Percentiles rank a stretch among this genome's conserved stretches.
These are phyloP conservation scores for Scheffersomyces ergatensis DNA, from an alignment of 805 yeast species.

Conservation along the genomic window DNA sequence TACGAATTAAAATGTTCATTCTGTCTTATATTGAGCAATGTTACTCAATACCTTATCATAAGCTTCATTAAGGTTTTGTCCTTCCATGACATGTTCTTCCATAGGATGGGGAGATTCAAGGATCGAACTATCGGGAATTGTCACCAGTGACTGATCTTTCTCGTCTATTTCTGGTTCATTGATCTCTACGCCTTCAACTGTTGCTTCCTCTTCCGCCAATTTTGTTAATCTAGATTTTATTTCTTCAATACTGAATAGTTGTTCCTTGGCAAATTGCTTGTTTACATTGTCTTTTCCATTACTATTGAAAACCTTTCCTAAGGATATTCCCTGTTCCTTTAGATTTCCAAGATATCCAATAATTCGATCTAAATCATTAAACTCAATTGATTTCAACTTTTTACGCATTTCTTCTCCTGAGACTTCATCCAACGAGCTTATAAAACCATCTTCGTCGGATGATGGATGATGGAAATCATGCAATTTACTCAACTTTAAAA, in stretches of 20 bases:
- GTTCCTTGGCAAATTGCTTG: conserved; percentile 5
- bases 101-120: background rate
- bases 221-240: conserved; percentile 14
- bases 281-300: background rate
- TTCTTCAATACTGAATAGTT: conserved; percentile 11
- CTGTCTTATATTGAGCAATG: conserved; percentile 5
- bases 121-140: background rate
- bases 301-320: conserved; percentile 19
- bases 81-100: background rate
- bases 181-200: conserved; percentile 1
- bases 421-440: conserved; percentile 12
- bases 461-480: conserved; percentile 15
- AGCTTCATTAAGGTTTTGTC: conserved; percentile 9
- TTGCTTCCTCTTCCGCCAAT: conserved; percentile 1
- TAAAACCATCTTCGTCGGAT: conserved; percentile 1
- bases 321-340: conserved; percentile 28
- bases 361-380: conserved; percentile 32
- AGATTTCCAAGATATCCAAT: conserved; percentile 29
- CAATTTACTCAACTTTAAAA: conserved; percentile 32
- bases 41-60: conserved; percentile 21
- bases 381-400: conserved; percentile 26
- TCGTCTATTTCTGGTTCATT: background rate
- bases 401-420: conserved; percentile 40
- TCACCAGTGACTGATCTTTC: background rate
- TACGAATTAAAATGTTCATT: background rate